These are phyloP conservation scores for Alternaria ethzedia DNA, from an alignment of 2,329 filamentous ascomycete genomes.

Conservation along the genomic window DNA sequence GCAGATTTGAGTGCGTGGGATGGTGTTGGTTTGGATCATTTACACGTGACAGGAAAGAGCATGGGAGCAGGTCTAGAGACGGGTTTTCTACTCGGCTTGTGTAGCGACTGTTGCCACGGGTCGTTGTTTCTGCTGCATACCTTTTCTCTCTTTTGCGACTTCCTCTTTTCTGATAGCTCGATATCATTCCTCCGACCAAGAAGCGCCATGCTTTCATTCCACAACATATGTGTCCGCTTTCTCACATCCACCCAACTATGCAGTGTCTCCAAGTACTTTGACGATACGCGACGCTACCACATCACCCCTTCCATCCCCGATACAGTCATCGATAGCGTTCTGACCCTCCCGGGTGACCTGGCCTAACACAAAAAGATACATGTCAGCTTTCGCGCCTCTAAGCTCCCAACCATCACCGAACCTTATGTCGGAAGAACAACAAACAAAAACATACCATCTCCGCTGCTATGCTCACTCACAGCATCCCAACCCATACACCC, in stretches of 20 bases:
- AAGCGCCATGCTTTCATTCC: background rate
- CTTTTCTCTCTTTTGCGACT: background rate
- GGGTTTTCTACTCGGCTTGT: background rate
- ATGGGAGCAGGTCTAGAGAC: background rate
- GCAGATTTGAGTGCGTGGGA: conserved; percentile 3
- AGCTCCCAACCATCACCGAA: background rate
- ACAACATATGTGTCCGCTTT: background rate
- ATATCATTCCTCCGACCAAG: background rate
- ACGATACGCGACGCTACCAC: background rate
- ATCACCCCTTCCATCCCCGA: background rate
- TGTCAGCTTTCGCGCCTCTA: background rate
- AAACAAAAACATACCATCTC: background rate
- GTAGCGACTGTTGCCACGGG: background rate
- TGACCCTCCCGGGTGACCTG: background rate
- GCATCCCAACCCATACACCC: background rate
- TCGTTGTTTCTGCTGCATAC: background rate
- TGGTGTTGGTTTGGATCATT: background rate
- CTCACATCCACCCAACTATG: background rate
- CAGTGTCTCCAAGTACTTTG: background rate
- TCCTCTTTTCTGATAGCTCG: background rate
- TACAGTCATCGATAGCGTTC: background rate
- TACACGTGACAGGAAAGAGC: background rate
- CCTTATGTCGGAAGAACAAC: no score
- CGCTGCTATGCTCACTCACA: background rate
- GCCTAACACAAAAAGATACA: background rate